These are phyloP conservation scores for Arthrobotrys musiformis DNA, from an alignment of 2,329 filamentous ascomycete genomes.

Conservation along the genomic window DNA sequence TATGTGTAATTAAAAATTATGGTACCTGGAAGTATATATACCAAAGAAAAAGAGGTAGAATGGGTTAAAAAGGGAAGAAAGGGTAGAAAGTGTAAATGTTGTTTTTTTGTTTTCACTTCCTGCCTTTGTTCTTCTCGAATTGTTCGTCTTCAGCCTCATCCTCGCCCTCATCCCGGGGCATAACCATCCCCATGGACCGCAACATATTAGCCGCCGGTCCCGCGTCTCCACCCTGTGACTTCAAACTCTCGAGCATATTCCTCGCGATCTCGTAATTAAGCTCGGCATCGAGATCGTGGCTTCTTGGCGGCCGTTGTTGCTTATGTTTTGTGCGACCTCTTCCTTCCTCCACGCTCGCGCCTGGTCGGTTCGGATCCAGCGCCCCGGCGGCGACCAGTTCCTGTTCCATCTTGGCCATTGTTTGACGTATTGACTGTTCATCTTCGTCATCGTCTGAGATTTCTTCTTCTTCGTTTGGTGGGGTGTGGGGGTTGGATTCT, in stretches of 20 bases:
- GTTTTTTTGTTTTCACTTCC: slow-evolving; percentile 10
- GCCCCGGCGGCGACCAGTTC: slow-evolving; percentile 77
- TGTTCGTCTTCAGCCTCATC: slow-evolving; percentile 61
- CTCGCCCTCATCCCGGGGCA: slow-evolving; percentile 81
- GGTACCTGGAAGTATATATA: slow-evolving; percentile 6
- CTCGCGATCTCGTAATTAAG: slow-evolving; percentile 88
- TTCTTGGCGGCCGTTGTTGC: slow-evolving; percentile 64
- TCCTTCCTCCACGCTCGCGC: slow-evolving; percentile 51
- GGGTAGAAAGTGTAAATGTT: neutral
- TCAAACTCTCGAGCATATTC: slow-evolving; percentile 92
- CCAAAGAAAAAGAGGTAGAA: neutral
- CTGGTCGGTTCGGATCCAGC: slow-evolving; percentile 63
- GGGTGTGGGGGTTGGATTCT: slow-evolving; percentile 47
- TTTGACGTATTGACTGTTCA: slow-evolving; percentile 71
- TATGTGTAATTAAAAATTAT: slow-evolving; percentile 5
- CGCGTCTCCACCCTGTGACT: slow-evolving; percentile 83
- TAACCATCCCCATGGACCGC: slow-evolving; percentile 81
- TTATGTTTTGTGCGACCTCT: slow-evolving; percentile 65
- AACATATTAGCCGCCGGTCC: slow-evolving; percentile 90
- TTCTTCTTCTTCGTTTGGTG: slow-evolving; percentile 56
- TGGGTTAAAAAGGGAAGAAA: neutral
- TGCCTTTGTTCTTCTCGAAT: slow-evolving; percentile 9
- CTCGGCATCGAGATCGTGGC: slow-evolving; percentile 66
- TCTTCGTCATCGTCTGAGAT: slow-evolving; percentile 65
- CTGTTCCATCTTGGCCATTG: slow-evolving; percentile 76